A percentile compares a stretch with the other conserved stretches of the same genome.
phyloP scores from a whole-genome alignment of 805 yeast species.

The Torulaspora franciscae region DNA sequence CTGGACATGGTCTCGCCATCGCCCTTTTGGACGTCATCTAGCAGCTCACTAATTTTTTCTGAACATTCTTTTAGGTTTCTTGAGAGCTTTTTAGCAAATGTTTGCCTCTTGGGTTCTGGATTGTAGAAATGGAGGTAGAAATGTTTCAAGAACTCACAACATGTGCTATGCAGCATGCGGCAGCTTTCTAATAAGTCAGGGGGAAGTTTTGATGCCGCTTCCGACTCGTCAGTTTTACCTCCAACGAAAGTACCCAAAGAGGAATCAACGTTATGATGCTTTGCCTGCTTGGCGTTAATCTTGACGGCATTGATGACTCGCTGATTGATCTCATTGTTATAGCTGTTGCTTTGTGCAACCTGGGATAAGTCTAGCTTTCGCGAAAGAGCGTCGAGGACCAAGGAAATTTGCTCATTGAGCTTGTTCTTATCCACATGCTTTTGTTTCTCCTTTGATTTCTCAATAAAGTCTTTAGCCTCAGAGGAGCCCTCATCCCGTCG shows the following conservation, averaged over 20 bases:
- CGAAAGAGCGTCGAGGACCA: conserved; percentile 18
- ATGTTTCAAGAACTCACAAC: conserved; percentile 69
- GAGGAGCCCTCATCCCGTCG: conserved; percentile 17
- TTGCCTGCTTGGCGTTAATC: conserved; percentile 51
- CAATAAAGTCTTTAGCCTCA: conserved; percentile 23
- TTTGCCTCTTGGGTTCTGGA: conserved; percentile 43
- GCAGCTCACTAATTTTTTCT: conserved; percentile 36
- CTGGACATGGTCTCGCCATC: conserved; percentile 29
- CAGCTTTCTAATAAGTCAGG: conserved; percentile 44
- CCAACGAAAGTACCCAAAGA: conserved; percentile 27
- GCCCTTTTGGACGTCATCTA: conserved; percentile 29
- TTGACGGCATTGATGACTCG: conserved; percentile 45
- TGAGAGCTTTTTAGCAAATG: conserved; percentile 43
- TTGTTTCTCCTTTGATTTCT: conserved; percentile 17
- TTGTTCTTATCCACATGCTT: conserved; percentile 12
- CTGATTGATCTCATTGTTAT: conserved; percentile 35
- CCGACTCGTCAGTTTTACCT: conserved; percentile 25
- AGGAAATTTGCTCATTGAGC: conserved; percentile 11
- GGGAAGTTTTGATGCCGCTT: conserved; percentile 36
- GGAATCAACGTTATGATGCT: conserved; percentile 29
- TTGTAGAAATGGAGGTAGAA: conserved; percentile 63
- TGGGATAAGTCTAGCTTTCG: conserved; percentile 30
- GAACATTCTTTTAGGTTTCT: conserved; percentile 46
- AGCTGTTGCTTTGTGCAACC: conserved; percentile 20
- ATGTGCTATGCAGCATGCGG: conserved; percentile 61